Conservation (phyloP, 164 flowering plant genomes). For the Aristolochia fimbriata region DNA sequence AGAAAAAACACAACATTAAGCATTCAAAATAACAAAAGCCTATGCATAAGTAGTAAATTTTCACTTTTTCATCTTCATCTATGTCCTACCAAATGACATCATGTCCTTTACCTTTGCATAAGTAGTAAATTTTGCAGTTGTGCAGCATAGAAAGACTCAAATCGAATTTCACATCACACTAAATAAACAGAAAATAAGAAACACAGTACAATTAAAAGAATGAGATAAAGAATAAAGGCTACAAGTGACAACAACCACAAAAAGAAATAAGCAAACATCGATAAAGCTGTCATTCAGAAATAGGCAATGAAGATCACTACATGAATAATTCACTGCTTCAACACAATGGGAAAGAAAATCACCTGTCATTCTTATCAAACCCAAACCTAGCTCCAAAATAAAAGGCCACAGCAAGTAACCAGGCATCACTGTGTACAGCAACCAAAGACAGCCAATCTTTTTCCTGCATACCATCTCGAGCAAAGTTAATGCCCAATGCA, state of each 20-base stretch:
- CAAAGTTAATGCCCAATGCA: conserved; percentile 84
- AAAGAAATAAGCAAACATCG: no score
- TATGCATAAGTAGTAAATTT: no score
- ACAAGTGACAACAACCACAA: no score
- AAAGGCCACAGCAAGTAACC: conserved; percentile 78
- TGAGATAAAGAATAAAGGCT: no score
- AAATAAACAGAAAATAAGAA: neutral
- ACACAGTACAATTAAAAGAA: neutral
- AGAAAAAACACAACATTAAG: no score
- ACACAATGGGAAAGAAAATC: neutral
- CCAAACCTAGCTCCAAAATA: conserved; percentile 76
- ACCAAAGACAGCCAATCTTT: conserved; percentile 82
- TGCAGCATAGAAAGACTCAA: no score
- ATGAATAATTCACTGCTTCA: neutral
- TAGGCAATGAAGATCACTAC: neutral
- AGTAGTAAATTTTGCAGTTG: no score
- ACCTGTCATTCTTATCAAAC: conserved; percentile 65
- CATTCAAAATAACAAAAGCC: no score
- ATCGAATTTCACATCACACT: neutral
- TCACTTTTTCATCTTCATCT: no score
- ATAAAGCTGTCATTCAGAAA: no score
- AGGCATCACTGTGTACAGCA: conserved; percentile 89
- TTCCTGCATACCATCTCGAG: conserved; percentile 85
- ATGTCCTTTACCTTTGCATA: no score
- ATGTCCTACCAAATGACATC: no score